Conservation (phyloP, 768 basidiomycete genomes). For the Rhizopogon vesiculosus region DNA sequence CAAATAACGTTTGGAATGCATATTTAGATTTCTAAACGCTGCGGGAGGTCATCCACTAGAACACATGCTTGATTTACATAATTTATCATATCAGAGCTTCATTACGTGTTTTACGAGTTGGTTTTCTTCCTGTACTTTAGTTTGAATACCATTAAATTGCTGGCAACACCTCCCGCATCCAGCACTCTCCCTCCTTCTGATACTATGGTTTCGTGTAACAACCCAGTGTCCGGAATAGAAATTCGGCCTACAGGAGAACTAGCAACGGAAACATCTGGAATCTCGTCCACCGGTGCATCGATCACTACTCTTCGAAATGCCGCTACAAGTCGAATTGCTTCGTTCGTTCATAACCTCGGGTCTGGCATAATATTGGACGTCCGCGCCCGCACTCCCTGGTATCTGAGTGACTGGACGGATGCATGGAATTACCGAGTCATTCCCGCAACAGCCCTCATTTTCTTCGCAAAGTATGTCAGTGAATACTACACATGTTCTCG, state of each 20-base stretch:
- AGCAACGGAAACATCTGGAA: background rate
- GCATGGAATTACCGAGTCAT: slow-evolving; percentile 90
- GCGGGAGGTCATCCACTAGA: no score
- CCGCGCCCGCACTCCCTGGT: slow-evolving; percentile 69
- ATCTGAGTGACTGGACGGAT: slow-evolving; percentile 83
- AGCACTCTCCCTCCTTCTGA: no score
- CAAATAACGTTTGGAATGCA: no score
- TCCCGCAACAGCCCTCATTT: slow-evolving; percentile 81
- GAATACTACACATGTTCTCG: background rate
- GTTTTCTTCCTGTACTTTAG: no score
- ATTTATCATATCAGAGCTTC: no score
- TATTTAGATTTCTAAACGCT: no score
- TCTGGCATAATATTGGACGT: slow-evolving; percentile 72
- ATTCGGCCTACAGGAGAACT: background rate
- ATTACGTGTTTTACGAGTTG: no score
- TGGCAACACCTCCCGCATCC: no score
- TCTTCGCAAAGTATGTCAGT: slow-evolving; percentile 70
- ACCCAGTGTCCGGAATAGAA: background rate
- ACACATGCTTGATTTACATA: no score
- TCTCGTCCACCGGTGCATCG: slow-evolving; percentile 4
- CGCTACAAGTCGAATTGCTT: background rate
- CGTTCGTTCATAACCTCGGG: slow-evolving; percentile 32
- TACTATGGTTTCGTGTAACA: background rate
- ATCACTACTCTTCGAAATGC: background rate
- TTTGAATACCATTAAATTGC: no score